Percentiles rank a stretch among this genome's conserved stretches.
phyloP scores from a whole-genome alignment of 1,284 basidiomycete genomes.

The Marasmius tenuissimus region DNA sequence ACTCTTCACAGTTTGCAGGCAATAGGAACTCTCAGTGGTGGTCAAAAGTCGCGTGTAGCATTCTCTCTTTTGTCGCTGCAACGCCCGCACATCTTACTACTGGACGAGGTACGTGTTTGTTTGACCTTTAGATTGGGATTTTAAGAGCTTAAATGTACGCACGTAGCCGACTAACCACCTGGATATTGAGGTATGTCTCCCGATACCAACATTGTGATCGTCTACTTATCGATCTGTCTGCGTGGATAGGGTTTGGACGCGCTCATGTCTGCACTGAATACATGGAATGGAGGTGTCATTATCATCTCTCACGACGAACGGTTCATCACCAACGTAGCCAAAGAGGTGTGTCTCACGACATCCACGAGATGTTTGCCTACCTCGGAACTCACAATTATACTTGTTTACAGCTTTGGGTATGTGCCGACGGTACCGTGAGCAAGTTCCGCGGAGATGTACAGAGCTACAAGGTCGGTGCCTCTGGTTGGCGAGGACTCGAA shows the following conservation, averaged over 20 bases:
- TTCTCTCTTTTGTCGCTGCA: slow-evolving; percentile 92
- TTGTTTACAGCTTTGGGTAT: slow-evolving; percentile 77
- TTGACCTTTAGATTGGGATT: slow-evolving; percentile 5
- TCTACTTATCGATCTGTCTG: neutral
- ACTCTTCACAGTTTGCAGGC: slow-evolving; percentile 56
- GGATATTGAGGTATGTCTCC: slow-evolving; percentile 76
- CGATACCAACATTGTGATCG: neutral
- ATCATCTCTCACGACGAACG: slow-evolving; percentile 93
- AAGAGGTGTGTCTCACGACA: slow-evolving; percentile 50
- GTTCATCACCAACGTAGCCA: slow-evolving; percentile 85
- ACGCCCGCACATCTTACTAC: slow-evolving; percentile 83
- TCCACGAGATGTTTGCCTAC: neutral
- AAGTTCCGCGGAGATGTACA: slow-evolving; percentile 92
- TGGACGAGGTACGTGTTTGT: slow-evolving; percentile 73
- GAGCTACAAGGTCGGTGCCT: slow-evolving; percentile 72
- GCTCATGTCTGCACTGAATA: slow-evolving; percentile 83
- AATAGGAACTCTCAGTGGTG: slow-evolving; percentile 88
- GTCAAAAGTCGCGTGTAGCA: slow-evolving; percentile 96
- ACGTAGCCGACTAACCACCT: slow-evolving; percentile 93
- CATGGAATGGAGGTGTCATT: slow-evolving; percentile 97
- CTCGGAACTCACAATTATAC: neutral
- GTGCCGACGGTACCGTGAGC: slow-evolving; percentile 78
- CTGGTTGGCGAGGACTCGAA: neutral
- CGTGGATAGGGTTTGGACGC: slow-evolving; percentile 84
- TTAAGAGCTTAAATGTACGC: neutral